phyloP scores from a whole-genome alignment of 305 asterid genomes.

The Fraxinus platypoda region DNA sequence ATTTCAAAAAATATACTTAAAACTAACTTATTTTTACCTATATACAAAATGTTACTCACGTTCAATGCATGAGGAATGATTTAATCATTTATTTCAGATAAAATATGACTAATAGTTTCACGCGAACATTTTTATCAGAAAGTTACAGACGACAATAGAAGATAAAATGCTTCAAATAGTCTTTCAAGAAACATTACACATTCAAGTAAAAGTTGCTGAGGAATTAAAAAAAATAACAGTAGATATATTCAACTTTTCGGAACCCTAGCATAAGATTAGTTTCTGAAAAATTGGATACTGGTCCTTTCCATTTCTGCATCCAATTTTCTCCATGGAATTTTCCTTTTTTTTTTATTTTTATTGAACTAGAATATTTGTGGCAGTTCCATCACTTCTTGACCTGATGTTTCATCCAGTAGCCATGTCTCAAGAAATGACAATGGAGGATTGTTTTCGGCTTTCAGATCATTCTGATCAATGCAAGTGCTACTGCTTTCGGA shows the following conservation, averaged over 20 bases:
- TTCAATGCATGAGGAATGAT: background rate
- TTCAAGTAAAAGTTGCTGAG: background rate
- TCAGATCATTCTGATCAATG: slow-evolving; percentile 14
- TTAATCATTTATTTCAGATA: background rate
- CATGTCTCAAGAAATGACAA: slow-evolving; percentile 42
- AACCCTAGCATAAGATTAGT: background rate
- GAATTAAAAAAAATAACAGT: background rate
- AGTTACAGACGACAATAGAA: background rate
- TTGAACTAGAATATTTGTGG: slow-evolving; percentile 31
- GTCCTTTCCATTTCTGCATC: background rate
- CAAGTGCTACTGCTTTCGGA: slow-evolving; percentile 4
- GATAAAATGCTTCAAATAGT: background rate
- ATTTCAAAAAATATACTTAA: background rate
- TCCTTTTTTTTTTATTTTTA: background rate
- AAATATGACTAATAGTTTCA: background rate
- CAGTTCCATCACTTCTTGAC: slow-evolving; percentile 35
- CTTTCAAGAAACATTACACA: background rate
- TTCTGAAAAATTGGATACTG: background rate
- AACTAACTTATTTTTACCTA: background rate
- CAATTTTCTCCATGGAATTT: background rate
- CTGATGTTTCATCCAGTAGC: slow-evolving; percentile 40
- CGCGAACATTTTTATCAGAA: background rate
- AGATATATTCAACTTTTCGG: background rate
- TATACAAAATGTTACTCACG: background rate
- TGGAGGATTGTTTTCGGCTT: slow-evolving; percentile 28